Conservation (phyloP, 192 early-diverging fungal species). For the Gaertneriomyces sp. region DNA sequence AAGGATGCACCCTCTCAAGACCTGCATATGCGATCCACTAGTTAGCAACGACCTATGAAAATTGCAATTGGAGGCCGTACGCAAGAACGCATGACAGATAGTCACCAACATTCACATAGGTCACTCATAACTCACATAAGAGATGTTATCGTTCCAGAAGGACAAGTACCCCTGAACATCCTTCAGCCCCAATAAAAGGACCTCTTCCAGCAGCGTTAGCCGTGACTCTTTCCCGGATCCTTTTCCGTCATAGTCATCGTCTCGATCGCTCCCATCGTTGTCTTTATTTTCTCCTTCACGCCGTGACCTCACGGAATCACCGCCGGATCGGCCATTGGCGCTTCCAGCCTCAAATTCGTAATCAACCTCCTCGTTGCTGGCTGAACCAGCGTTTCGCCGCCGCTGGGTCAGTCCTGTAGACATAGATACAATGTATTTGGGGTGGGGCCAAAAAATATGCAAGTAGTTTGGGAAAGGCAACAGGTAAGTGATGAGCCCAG, state of each 20-base stretch:
- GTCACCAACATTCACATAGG: background rate
- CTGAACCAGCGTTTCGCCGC: conserved; percentile 31
- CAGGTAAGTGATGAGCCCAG: too few relatives aligned
- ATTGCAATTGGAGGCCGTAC: background rate
- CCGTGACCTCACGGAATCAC: background rate
- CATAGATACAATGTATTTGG: background rate
- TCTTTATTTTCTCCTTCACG: background rate
- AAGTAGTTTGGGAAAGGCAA: too few relatives aligned
- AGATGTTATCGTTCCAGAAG: conserved; percentile 99
- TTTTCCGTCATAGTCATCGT: conserved; percentile 36
- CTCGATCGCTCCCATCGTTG: conserved; percentile 1
- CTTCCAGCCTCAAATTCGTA: background rate
- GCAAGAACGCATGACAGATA: conserved; percentile 2
- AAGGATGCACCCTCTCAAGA: conserved; percentile 88
- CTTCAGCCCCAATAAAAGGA: conserved; percentile 89
- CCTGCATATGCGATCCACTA: conserved; percentile 29
- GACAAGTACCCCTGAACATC: conserved; percentile 94
- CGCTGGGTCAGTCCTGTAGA: conserved; percentile 44
- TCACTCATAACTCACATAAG: conserved; percentile 56
- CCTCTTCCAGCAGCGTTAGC: conserved; percentile 95
- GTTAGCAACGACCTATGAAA: background rate
- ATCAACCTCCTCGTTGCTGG: conserved; percentile 17
- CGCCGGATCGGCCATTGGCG: background rate
- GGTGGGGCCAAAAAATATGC: too few relatives aligned
- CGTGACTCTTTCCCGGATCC: conserved; percentile 25